phyloP scores from a whole-genome alignment of 2,329 filamentous ascomycete species.

The Botrytis medusae region DNA sequence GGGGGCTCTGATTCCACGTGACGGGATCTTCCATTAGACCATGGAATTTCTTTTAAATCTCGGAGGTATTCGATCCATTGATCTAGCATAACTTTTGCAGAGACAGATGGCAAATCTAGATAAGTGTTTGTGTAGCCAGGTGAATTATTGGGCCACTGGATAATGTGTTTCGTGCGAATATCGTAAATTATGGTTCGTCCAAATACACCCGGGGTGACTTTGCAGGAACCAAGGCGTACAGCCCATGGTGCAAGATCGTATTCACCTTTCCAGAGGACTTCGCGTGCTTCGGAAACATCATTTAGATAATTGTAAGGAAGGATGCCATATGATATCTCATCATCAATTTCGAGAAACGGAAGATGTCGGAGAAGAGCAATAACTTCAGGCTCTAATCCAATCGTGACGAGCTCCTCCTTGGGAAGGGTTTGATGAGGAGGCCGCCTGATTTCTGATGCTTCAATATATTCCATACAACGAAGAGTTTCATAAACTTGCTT shows the following conservation, averaged over 20 bases:
- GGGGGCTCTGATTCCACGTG: not conserved
- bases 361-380: slow-evolving; percentile 10
- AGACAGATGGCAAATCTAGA: slow-evolving; percentile 1
- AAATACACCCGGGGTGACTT: not conserved
- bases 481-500: slow-evolving; percentile 11
- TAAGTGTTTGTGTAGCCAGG: slow-evolving; percentile 11
- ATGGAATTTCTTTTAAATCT: not conserved
- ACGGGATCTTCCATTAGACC: not conserved
- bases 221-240: slow-evolving; percentile 6
- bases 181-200: slow-evolving; percentile 10
- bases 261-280: slow-evolving; percentile 11
- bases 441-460: slow-evolving; percentile 4
- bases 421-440: slow-evolving; percentile 12
- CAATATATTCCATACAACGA: not conserved
- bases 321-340: slow-evolving; percentile 9
- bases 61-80: slow-evolving; percentile 9
- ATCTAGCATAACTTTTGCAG: slow-evolving; percentile 10
- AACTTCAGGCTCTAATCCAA: slow-evolving; percentile 15
- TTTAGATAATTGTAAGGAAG: not conserved
- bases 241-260: slow-evolving; percentile 11
- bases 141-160: not conserved
- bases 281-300: slow-evolving; percentile 1
- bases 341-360: not conserved
- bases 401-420: slow-evolving; percentile 4
- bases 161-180: slow-evolving; percentile 6